A percentile compares a stretch with the other conserved stretches of the same genome.
Evolutionary conservation across 2,329 filamentous ascomycete genomes (phyloP).

Genomic region (Nemania abortiva): DNA sequence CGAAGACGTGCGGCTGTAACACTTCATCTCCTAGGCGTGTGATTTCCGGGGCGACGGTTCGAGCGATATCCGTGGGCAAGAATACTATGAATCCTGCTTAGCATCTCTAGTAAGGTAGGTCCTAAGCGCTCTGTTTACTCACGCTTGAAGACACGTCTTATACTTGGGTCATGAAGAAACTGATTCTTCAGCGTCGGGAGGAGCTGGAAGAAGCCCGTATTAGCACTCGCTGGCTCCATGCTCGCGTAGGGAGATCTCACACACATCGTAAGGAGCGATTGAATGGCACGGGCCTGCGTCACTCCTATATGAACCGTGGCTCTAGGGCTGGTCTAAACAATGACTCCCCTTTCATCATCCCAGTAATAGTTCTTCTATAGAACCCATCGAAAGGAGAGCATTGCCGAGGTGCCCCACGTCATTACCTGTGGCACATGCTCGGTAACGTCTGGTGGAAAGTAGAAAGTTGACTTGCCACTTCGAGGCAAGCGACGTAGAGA

Average conservation of each 20-base stretch:
- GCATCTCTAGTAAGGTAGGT: background rate
- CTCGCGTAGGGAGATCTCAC: conserved; percentile 4
- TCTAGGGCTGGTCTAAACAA: background rate
- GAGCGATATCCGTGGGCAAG: conserved; percentile 57
- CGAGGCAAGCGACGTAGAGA: conserved; percentile 20
- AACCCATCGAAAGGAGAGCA: background rate
- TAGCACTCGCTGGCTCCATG: conserved; percentile 50
- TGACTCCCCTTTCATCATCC: background rate
- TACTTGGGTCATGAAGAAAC: conserved; percentile 41
- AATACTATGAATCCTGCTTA: conserved; percentile 57
- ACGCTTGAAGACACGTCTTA: conserved; percentile 40
- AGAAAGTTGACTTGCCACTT: conserved; percentile 25
- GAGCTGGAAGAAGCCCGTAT: conserved; percentile 42
- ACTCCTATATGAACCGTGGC: conserved; percentile 39
- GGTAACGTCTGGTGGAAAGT: background rate
- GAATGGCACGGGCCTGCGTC: conserved; percentile 53
- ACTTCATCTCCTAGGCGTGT: conserved; percentile 64
- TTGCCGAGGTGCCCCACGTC: conserved; percentile 35
- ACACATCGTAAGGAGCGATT: conserved; percentile 6
- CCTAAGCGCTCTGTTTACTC: conserved; percentile 14
- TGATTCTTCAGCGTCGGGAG: conserved; percentile 41
- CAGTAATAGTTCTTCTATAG: conserved; percentile 18
- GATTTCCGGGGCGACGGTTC: conserved; percentile 58
- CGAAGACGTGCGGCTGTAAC: conserved; percentile 66
- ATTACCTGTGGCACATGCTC: conserved; percentile 26